Evolutionary conservation across 768 basidiomycete species (phyloP), one percentile per base, ranked within the genome.

Genomic region (Suillus subluteus): DNA sequence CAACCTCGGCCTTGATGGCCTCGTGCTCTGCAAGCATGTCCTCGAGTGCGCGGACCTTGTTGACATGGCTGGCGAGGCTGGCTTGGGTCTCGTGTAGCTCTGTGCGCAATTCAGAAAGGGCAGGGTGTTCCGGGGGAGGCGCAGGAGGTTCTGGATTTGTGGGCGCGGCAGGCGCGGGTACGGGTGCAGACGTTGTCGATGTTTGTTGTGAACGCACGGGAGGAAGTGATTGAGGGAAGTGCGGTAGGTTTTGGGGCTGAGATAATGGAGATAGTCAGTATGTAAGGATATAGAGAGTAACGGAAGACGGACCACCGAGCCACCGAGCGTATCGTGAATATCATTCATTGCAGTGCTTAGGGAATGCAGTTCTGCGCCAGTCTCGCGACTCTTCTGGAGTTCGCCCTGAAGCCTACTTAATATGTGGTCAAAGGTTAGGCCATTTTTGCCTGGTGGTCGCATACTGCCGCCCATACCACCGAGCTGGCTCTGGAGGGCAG

Each of bases 351-450:
- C 84, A 15, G 86, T 86, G 18, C 87, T 90, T 40, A 98, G 80
- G 0, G 86, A 86, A 68, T 89, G 87, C 4, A 99, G 82, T 73
- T 99, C 96, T 0, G 89, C 83, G 16, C 94, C 94, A 0, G 96
- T 98, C 74, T 99, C 97, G 21, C 94, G 88, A 73, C 94, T 95
- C 80, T 97, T 98, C 79, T 92, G 91, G n/a, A 99, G 87, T 75
- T 99, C 96, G 69, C 90, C 89, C 75, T 98, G 96, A 3, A 99
- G 82, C 43, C 94, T 87, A 65, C 84, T 91, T 55, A 98, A 80
- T 62, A 98, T 95, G 71, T 96, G 93, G 72, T 98, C 96, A 74
- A 99, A 97, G 9, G 89, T 92, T 30, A 98, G 82, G 0, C 95
- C 94, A 72, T 90, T 91, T 79, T 94, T 95, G 21, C 92, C 91